Evolutionary conservation across 192 early-diverging fungal species (phyloP), one percentile per base, ranked within the genome.

Genomic region (Coemansia sp.): DNA sequence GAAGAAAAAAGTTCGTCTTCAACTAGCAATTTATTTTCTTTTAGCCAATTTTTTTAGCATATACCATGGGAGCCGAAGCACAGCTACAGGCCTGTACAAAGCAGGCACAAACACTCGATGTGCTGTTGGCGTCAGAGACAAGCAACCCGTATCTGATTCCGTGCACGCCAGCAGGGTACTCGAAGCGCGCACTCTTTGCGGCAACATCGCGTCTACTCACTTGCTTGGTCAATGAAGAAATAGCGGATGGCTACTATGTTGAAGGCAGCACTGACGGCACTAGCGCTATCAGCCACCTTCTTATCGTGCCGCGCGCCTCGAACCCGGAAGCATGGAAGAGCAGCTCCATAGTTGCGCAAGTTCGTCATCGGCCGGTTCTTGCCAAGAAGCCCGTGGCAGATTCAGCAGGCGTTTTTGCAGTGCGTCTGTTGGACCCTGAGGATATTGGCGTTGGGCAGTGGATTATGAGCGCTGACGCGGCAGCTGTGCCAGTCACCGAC

Each of bases 141-240:
- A 50, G 48, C 61, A 26, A 37, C 18, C 67, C 67, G 3, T 73
- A 62, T 57, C 39, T 37, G 13, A 26, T 67, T 2, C 61, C 71
- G 12, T 66, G 32, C 19, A 68, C 70, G 9, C 45, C 63, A 16
- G 66, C 66, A 5, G 71, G 71, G 11, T 67, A 64, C 59, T 50
- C 54, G 51, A 41, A 57, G 49, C 77, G 75, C n/a, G 68, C 81
- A 5, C 55, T 70, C 29, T 82, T 84, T 62, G 85, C 86, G 54
- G 84, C 83, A 1, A 61, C 69, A 8, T 85, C 86, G 10, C 81
- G 88, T n/a, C 69, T 88, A 5, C 59, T 88, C 19, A 53, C 79
- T 5, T 88, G 86, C 37, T 62, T 86, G 4, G 81, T 83, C 22
- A 86, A 82, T 39, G 88, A 89, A 69, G 41, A 53, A 4, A 71